Evolutionary conservation across 345 rosid genomes (phyloP).

Genomic region (Populus nigra): DNA sequence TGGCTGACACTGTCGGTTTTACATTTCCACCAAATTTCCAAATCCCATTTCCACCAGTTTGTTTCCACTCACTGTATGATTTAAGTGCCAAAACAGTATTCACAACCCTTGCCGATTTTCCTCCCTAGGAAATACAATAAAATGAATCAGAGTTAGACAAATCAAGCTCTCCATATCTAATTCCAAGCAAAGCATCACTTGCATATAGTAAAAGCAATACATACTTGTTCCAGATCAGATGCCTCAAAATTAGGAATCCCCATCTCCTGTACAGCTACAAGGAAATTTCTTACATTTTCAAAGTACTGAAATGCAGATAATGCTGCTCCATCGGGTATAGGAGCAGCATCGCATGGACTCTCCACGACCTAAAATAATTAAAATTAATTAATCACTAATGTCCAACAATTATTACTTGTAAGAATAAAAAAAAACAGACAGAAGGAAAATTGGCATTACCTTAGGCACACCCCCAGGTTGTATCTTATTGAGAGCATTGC

Average conservation of each 20-base stretch:
- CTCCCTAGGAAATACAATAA: slow-evolving; percentile 51
- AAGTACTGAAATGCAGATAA: slow-evolving; percentile 85
- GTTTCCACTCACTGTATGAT: slow-evolving; percentile 80
- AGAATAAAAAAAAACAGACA: not conserved
- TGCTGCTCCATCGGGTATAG: slow-evolving; percentile 81
- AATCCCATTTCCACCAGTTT: slow-evolving; percentile 63
- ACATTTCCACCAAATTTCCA: slow-evolving; percentile 81
- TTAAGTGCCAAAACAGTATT: slow-evolving; percentile 74
- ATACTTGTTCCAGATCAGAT: slow-evolving; percentile 87
- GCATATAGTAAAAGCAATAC: slow-evolving; percentile 5
- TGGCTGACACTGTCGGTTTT: slow-evolving; percentile 47
- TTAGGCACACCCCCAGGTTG: slow-evolving; percentile 75
- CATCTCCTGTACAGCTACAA: slow-evolving; percentile 66
- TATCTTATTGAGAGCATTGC: slow-evolving; percentile 75
- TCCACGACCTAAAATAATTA: slow-evolving; percentile 58
- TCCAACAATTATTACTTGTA: not conserved
- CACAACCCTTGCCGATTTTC: slow-evolving; percentile 75
- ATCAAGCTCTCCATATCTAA: not conserved
- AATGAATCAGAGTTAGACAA: slow-evolving; percentile 8
- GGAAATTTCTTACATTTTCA: slow-evolving; percentile 84
- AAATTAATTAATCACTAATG: not conserved
- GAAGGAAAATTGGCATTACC: slow-evolving; percentile 34
- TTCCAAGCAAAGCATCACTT: not conserved
- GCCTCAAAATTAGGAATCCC: slow-evolving; percentile 83
- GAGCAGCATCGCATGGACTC: slow-evolving; percentile 66